phyloP scores from a whole-genome alignment of 1,139 yeast species.

The Kodamaea arcana region DNA sequence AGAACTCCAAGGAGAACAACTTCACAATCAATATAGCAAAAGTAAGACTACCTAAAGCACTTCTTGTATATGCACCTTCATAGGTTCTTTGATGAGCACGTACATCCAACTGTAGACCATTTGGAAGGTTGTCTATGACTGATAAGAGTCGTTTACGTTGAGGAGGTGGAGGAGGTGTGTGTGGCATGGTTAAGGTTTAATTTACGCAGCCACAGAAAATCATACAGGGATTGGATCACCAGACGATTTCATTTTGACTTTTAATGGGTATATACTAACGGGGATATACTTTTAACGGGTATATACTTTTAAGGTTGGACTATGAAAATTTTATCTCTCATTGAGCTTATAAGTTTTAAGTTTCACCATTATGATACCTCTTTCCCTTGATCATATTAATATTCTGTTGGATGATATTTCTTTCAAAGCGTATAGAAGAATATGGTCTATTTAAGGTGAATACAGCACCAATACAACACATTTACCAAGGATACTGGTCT shows the following conservation, averaged over 20 bases:
- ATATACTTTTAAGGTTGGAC: no score
- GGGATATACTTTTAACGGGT: no score
- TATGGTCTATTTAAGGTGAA: no score
- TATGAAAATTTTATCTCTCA: no score
- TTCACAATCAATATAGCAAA: conserved; percentile 47
- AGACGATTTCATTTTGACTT: neutral
- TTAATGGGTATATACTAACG: no score
- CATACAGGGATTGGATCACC: neutral
- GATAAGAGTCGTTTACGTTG: conserved; percentile 28
- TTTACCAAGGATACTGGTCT: no score
- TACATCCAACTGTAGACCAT: conserved; percentile 44
- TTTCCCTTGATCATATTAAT: no score
- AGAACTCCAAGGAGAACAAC: conserved; percentile 49
- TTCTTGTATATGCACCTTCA: conserved; percentile 57
- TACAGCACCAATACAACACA: no score
- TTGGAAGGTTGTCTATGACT: conserved; percentile 30
- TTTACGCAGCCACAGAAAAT: neutral
- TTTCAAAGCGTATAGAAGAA: no score
- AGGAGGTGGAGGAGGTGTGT: conserved; percentile 5
- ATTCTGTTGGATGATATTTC: no score
- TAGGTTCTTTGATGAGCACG: conserved; percentile 61
- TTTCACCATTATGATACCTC: no score
- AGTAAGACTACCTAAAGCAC: conserved; percentile 47
- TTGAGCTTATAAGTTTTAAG: no score
- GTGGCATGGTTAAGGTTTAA: conserved; percentile 1